A percentile compares a stretch with the other conserved stretches of the same genome.
Evolutionary conservation across 495 filamentous ascomycete genomes (phyloP).

Genomic region (Xylaria cubensis): DNA sequence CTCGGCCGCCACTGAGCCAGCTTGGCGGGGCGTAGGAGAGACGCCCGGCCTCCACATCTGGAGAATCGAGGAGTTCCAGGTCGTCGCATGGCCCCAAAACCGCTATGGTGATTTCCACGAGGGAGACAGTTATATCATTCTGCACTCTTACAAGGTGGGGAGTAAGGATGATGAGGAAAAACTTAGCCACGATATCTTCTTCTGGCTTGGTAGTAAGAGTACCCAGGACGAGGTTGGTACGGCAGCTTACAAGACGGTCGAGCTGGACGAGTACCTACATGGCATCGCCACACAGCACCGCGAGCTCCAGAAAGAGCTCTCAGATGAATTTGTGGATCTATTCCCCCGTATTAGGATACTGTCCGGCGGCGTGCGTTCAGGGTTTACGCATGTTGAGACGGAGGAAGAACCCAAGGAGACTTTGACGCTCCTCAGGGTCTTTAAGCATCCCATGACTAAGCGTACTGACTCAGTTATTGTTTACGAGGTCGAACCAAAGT

Average conservation of each 20-base stretch:
- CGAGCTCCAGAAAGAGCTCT: conserved; percentile 61
- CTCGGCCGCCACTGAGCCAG: conserved; percentile 64
- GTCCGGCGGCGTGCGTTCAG: conserved; percentile 63
- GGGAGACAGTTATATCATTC: conserved; percentile 68
- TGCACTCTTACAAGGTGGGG: conserved; percentile 61
- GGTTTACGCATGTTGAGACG: conserved; percentile 64
- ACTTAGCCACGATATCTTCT: conserved; percentile 64
- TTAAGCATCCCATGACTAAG: conserved; percentile 57
- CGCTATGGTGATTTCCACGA: conserved; percentile 64
- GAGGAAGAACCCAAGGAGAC: conserved; percentile 47
- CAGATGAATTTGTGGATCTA: conserved; percentile 62
- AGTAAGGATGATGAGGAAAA: conserved; percentile 49
- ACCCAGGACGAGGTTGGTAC: conserved; percentile 69
- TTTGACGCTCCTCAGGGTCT: conserved; percentile 61
- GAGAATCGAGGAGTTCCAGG: conserved; percentile 68
- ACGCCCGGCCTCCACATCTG: conserved; percentile 61
- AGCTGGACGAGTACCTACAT: conserved; percentile 67
- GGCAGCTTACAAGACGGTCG: conserved; percentile 70
- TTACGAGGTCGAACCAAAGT: conserved; percentile 67
- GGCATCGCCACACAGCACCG: conserved; percentile 65
- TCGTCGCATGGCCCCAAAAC: conserved; percentile 62
- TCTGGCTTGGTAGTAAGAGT: conserved; percentile 66
- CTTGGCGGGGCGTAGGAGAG: conserved; percentile 64
- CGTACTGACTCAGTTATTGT: conserved; percentile 58
- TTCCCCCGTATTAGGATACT: conserved; percentile 62